These are phyloP conservation scores for Meyerozyma sp. DNA, from an alignment of 1,139 yeast species.

Conservation along the genomic window DNA sequence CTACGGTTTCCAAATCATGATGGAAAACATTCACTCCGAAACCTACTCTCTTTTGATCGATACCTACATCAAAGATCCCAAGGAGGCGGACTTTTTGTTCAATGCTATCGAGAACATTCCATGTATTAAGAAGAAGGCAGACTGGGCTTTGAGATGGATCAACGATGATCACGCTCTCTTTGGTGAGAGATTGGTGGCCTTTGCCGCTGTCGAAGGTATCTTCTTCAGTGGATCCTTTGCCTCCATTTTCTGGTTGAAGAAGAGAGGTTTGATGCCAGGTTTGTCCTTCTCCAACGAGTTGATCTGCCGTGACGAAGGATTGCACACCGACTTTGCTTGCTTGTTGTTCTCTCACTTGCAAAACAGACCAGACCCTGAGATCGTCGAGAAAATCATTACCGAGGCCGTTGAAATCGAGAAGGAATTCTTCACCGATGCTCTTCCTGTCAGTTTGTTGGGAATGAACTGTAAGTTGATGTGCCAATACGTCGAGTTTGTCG, in stretches of 20 bases:
- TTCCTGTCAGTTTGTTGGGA: slow-evolving; percentile 87
- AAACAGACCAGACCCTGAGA: slow-evolving; percentile 75
- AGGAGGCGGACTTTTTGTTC: slow-evolving; percentile 82
- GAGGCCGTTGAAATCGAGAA: slow-evolving; percentile 96
- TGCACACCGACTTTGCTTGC: slow-evolving; percentile 98
- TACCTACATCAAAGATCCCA: slow-evolving; percentile 91
- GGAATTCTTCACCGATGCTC: slow-evolving; percentile 88
- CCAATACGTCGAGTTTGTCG: slow-evolving; percentile 96
- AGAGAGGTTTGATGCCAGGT: slow-evolving; percentile 98
- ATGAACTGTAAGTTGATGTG: slow-evolving; percentile 91
- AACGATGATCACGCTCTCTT: slow-evolving; percentile 79
- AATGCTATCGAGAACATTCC: slow-evolving; percentile 94
- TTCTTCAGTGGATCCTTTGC: slow-evolving; percentile 98
- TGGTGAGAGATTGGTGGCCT: slow-evolving; percentile 94
- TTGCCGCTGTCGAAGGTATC: slow-evolving; percentile 98
- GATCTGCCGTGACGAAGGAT: slow-evolving; percentile 97
- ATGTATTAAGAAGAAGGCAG: slow-evolving; percentile 92
- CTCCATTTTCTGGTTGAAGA: slow-evolving; percentile 95
- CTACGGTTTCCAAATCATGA: slow-evolving; percentile 99
- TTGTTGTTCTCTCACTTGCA: slow-evolving; percentile 87
- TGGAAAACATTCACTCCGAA: slow-evolving; percentile 98
- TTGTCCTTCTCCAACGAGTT: slow-evolving; percentile 93
- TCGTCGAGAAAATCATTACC: slow-evolving; percentile 79
- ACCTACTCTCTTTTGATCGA: slow-evolving; percentile 93
- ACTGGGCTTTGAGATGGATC: slow-evolving; percentile 98